A percentile compares a stretch with the other conserved stretches of the same genome.
phyloP scores from a whole-genome alignment of 2,329 filamentous ascomycete species.

The Cladobotryum mycophilum region DNA sequence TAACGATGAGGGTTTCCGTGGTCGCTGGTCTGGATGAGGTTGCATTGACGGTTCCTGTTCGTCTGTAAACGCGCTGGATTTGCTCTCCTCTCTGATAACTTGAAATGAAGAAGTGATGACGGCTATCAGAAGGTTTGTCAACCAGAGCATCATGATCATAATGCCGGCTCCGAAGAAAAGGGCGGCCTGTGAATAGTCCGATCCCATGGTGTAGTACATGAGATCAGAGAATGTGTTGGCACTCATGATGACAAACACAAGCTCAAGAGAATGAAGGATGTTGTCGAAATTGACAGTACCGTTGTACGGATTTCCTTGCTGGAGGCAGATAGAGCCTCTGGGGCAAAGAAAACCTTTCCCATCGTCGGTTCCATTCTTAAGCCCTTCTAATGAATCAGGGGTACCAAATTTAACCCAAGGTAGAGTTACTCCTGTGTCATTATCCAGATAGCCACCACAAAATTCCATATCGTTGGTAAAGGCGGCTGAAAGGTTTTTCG shows the following conservation, averaged over 20 bases:
- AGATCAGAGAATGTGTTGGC: conserved; percentile 94
- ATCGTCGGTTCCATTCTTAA: conserved; percentile 42
- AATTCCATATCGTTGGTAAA: conserved; percentile 66
- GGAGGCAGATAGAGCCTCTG: conserved; percentile 71
- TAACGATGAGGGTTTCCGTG: conserved; percentile 40
- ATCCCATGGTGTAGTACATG: conserved; percentile 88
- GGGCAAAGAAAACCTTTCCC: conserved; percentile 89
- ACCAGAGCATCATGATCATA: conserved; percentile 91
- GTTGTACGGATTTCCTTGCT: conserved; percentile 72
- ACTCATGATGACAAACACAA: conserved; percentile 98
- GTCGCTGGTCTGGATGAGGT: conserved; percentile 32
- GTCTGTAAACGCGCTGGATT: conserved; percentile 83
- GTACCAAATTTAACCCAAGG: conserved; percentile 58
- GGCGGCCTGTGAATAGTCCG: conserved; percentile 81
- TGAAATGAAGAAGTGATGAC: conserved; percentile 99
- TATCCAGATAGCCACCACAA: conserved; percentile 76
- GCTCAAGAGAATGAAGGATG: conserved; percentile 81
- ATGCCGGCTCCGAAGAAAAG: conserved; percentile 70
- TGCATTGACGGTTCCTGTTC: conserved; percentile 48
- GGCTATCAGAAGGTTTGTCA: conserved; percentile 89
- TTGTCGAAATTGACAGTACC: conserved; percentile 93
- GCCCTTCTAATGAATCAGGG: conserved; percentile 36
- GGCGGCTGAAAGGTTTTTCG: conserved; percentile 44
- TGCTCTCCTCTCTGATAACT: conserved; percentile 94
- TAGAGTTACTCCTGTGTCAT: conserved; percentile 46